These are phyloP conservation scores for Bacterosira constricta DNA, from an alignment of 108 stramenopile genomes.

Conservation along the genomic window DNA sequence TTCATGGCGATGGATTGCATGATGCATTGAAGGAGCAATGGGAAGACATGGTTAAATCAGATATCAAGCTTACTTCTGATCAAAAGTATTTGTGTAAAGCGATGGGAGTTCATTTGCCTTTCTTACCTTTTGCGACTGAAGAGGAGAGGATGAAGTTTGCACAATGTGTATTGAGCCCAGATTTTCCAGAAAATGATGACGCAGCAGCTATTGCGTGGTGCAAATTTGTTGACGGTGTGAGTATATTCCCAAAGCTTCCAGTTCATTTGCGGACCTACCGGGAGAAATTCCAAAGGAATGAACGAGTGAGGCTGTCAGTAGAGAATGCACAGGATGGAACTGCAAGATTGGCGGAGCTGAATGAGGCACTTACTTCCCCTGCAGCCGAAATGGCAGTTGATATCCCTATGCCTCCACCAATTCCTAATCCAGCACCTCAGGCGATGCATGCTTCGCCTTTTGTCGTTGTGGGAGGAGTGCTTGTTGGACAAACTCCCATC, in stretches of 20 bases:
- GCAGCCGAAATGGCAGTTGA: neutral
- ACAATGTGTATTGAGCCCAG: neutral
- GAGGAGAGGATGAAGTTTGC: neutral
- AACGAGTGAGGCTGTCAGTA: neutral
- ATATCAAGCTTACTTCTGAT: constrained; percentile 16
- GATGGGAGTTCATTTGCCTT: constrained; percentile 11
- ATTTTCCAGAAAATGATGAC: constrained; percentile 5
- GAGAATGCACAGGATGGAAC: neutral
- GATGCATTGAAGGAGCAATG: constrained; percentile 1
- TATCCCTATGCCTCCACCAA: neutral
- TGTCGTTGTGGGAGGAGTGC: no score
- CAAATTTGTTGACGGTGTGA: constrained; percentile 26
- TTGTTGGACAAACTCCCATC: no score
- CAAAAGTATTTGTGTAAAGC: constrained; percentile 17
- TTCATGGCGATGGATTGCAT: neutral
- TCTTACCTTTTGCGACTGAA: constrained; percentile 9
- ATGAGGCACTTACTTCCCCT: neutral
- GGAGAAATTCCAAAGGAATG: constrained; percentile 4
- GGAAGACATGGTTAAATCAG: neutral
- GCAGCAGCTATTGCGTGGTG: constrained; percentile 24
- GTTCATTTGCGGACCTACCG: constrained; percentile 12
- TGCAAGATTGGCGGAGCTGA: neutral
- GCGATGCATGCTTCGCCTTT: no score
- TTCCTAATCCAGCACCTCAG: neutral
- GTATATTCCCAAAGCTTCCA: constrained; percentile 30